A percentile compares a stretch with the other conserved stretches of the same genome.
Conservation (phyloP, 495 filamentous ascomycete species). For the Aspergillus sparsus region DNA sequence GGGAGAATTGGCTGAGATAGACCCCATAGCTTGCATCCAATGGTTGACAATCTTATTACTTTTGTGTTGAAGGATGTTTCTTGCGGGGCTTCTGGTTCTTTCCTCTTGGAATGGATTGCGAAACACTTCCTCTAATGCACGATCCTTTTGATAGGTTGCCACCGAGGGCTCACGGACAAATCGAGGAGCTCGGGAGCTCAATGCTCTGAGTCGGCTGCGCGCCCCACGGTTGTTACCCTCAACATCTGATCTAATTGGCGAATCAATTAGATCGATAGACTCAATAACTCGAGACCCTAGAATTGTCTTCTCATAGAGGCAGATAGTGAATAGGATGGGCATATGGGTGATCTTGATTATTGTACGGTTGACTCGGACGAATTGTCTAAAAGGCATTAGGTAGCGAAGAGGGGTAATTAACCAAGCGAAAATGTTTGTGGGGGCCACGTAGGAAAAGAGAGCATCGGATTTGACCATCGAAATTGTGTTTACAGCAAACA, state of each 20-base stretch:
- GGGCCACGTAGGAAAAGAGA: constrained; percentile 87
- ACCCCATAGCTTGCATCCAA: constrained; percentile 79
- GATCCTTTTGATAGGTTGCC: constrained; percentile 82
- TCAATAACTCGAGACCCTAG: constrained; percentile 71
- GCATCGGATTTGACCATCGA: constrained; percentile 96
- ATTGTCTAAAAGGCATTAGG: constrained; percentile 73
- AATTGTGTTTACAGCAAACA: constrained; percentile 92
- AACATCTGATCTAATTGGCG: constrained; percentile 38
- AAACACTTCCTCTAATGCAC: constrained; percentile 91
- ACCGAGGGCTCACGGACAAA: constrained; percentile 79
- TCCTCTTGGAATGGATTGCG: constrained; percentile 57
- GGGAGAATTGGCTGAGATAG: constrained; percentile 64
- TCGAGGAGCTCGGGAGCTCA: constrained; percentile 62
- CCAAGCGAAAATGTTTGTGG: constrained; percentile 88
- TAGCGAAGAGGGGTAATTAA: constrained; percentile 76
- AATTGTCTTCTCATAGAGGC: constrained; percentile 77
- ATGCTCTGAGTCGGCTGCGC: constrained; percentile 59
- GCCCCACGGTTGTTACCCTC: constrained; percentile 29
- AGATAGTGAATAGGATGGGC: constrained; percentile 81
- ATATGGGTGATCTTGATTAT: constrained; percentile 90
- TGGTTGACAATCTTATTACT: constrained; percentile 74
- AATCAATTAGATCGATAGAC: constrained; percentile 67
- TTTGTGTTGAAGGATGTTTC: constrained; percentile 60
- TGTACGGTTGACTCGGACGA: constrained; percentile 77
- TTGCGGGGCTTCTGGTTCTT: constrained; percentile 46